phyloP scores from a whole-genome alignment of 2,329 filamentous ascomycete species.

The Penicillium glabrum region DNA sequence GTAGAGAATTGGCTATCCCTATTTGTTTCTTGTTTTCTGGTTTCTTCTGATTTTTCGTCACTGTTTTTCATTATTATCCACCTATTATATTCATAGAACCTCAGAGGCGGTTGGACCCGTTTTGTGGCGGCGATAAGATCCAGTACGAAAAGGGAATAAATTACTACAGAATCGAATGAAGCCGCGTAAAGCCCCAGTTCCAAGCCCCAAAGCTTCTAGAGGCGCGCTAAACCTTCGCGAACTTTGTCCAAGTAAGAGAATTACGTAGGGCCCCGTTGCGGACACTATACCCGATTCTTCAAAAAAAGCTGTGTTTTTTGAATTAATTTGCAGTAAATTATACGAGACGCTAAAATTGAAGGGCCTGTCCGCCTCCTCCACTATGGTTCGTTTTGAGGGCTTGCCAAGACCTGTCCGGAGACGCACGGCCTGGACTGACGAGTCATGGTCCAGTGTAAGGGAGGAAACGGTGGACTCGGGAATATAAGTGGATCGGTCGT shows the following conservation, averaged over 20 bases:
- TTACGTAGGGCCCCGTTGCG: neutral
- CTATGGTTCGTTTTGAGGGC: neutral
- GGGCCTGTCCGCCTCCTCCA: neutral
- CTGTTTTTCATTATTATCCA: neutral
- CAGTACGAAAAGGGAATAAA: neutral
- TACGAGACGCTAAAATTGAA: neutral
- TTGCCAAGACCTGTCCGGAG: neutral
- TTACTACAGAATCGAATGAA: neutral
- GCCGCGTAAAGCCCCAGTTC: neutral
- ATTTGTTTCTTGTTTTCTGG: neutral
- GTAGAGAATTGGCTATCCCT: neutral
- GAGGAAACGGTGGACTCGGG: slow-evolving; percentile 10
- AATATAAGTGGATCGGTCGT: slow-evolving; percentile 15
- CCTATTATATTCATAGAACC: neutral
- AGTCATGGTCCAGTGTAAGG: slow-evolving; percentile 6
- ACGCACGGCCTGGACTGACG: slow-evolving; percentile 1
- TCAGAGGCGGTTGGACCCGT: neutral
- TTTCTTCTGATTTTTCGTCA: neutral
- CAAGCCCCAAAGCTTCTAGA: neutral
- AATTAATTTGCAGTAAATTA: neutral
- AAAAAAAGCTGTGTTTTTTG: neutral
- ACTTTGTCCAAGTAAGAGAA: neutral
- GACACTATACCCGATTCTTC: neutral
- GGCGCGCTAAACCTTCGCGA: neutral
- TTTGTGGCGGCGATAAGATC: neutral